phyloP scores from a whole-genome alignment of 2,329 filamentous ascomycete species.

The Ceratocystiopsis minuta region DNA sequence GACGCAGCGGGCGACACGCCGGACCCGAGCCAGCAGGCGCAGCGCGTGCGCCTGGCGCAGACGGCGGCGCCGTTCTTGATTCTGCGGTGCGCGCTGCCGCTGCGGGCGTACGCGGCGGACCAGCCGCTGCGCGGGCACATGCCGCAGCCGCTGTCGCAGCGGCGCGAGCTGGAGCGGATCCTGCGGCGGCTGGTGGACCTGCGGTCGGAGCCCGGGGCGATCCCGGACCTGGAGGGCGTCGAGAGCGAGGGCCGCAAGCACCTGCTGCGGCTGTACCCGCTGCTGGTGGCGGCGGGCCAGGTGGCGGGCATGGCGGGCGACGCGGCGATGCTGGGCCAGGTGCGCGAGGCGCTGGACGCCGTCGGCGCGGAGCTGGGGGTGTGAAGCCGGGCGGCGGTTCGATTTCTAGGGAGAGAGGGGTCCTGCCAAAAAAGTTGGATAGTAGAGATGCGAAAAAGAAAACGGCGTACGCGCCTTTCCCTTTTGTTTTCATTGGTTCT shows the following conservation, averaged over 20 bases:
- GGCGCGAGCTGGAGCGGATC: slow-evolving; percentile 59
- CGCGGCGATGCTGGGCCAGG: slow-evolving; percentile 35
- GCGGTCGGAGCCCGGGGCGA: slow-evolving; percentile 49
- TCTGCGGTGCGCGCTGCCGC: slow-evolving; percentile 57
- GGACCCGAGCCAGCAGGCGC: slow-evolving; percentile 20
- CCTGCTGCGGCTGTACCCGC: slow-evolving; percentile 60
- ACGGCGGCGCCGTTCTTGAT: slow-evolving; percentile 68
- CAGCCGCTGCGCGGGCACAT: slow-evolving; percentile 77
- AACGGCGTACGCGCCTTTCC: too few species aligned
- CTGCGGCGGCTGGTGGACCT: slow-evolving; percentile 49
- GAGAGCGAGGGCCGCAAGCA: slow-evolving; percentile 50
- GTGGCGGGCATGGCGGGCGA: slow-evolving; percentile 41
- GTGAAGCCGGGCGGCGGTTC: too few species aligned
- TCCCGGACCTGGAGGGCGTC: slow-evolving; percentile 37
- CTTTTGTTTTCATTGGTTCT: too few species aligned
- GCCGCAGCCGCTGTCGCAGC: slow-evolving; percentile 70
- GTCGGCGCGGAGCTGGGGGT: slow-evolving; percentile 38
- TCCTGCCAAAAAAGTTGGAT: too few species aligned
- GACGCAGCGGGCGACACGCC: too few species aligned
- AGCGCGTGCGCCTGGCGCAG: slow-evolving; percentile 46
- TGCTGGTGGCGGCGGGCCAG: slow-evolving; percentile 47
- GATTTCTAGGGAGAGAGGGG: too few species aligned
- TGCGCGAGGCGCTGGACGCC: slow-evolving; percentile 42
- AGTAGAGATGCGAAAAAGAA: too few species aligned
- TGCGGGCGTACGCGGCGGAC: slow-evolving; percentile 79